These are phyloP conservation scores for Sanghuangporus baumii DNA, from an alignment of 1,284 basidiomycete genomes.

Conservation along the genomic window DNA sequence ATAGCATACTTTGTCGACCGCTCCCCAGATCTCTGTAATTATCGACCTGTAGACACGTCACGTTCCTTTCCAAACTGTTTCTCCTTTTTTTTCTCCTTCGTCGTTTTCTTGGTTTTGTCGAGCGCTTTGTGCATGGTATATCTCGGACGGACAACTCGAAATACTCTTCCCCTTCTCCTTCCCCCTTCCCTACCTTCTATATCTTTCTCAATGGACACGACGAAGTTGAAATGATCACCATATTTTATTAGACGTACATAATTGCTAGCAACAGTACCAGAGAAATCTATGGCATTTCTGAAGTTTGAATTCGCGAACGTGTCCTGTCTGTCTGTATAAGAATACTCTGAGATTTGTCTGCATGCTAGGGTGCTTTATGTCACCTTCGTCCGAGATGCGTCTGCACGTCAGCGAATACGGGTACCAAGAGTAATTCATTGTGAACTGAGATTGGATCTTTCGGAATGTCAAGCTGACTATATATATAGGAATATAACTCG, in stretches of 20 bases:
- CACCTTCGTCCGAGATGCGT: too few species aligned
- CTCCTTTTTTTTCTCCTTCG: neutral
- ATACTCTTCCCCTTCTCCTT: neutral
- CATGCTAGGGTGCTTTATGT: too few species aligned
- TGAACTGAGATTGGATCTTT: too few species aligned
- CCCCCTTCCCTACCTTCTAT: neutral
- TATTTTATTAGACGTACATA: neutral
- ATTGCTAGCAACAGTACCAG: neutral
- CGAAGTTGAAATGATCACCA: neutral
- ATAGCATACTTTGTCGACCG: neutral
- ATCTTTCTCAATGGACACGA: neutral
- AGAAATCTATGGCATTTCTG: too few species aligned
- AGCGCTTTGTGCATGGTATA: neutral
- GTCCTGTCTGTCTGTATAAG: too few species aligned
- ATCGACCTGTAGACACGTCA: constrained; percentile 1
- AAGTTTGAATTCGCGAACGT: too few species aligned
- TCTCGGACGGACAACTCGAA: neutral
- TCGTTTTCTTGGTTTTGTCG: neutral
- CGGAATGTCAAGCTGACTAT: too few species aligned
- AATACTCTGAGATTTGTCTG: too few species aligned
- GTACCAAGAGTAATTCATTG: too few species aligned
- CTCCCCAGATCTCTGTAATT: neutral
- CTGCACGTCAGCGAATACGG: too few species aligned
- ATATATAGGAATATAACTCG: too few species aligned
- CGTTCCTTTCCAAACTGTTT: neutral